These are phyloP conservation scores for Monosporascus sp. DNA, from an alignment of 2,329 filamentous ascomycete genomes.

Conservation along the genomic window DNA sequence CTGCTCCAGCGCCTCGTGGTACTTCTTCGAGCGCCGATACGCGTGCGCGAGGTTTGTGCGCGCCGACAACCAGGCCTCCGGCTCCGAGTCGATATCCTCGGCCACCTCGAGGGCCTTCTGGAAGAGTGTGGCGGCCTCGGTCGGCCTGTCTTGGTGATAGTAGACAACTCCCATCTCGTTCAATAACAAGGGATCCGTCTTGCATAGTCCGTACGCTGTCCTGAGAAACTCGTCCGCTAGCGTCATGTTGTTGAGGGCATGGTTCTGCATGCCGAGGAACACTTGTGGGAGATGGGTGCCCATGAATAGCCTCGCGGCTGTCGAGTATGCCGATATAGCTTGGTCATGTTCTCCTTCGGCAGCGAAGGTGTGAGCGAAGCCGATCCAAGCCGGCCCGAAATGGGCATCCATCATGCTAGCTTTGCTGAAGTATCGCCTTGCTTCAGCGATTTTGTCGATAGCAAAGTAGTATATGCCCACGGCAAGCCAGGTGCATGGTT, in stretches of 20 bases:
- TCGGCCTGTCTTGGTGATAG: constrained; percentile 79
- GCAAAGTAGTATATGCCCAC: constrained; percentile 93
- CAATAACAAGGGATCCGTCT: constrained; percentile 79
- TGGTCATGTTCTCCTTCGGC: constrained; percentile 97
- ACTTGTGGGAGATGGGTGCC: constrained; percentile 93
- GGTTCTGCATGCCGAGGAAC: constrained; percentile 97
- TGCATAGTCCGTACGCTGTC: constrained; percentile 77
- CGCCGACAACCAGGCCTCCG: constrained; percentile 75
- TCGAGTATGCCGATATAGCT: constrained; percentile 95
- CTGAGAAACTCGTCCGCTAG: constrained; percentile 92
- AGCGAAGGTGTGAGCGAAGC: constrained; percentile 96
- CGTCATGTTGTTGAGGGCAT: constrained; percentile 90
- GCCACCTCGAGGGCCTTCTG: constrained; percentile 70
- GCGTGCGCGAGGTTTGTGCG: constrained; percentile 88
- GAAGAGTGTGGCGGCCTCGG: constrained; percentile 74
- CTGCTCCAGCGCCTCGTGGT: constrained; percentile 66
- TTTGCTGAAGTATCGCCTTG: constrained; percentile 93
- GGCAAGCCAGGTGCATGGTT: constrained; percentile 88
- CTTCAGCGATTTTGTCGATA: constrained; percentile 85
- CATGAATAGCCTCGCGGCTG: constrained; percentile 89
- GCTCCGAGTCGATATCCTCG: constrained; percentile 74
- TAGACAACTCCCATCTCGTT: constrained; percentile 97
- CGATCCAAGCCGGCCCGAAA: constrained; percentile 97
- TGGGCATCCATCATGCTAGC: constrained; percentile 96
- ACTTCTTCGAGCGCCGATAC: constrained; percentile 64